Conservation (phyloP, 2,329 filamentous ascomycete genomes). For the Fusarium verrucosum region DNA sequence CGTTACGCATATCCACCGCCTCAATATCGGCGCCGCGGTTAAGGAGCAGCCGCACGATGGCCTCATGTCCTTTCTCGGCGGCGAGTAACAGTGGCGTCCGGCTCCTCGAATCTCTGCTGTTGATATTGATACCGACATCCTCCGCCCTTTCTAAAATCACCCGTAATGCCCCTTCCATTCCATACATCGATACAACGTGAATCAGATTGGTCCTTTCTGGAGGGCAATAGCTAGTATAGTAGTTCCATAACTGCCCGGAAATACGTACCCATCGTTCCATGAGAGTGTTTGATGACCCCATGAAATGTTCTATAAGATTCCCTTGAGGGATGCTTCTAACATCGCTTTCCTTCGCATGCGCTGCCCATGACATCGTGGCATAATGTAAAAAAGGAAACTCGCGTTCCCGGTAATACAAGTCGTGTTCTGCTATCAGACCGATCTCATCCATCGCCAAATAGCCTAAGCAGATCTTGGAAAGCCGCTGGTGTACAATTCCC, state of each 20-base stretch:
- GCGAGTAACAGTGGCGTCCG: too few species aligned
- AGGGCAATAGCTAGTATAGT: background rate
- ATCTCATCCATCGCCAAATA: background rate
- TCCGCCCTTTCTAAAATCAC: too few species aligned
- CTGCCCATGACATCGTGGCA: background rate
- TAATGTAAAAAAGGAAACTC: background rate
- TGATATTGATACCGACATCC: too few species aligned
- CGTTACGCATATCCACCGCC: too few species aligned
- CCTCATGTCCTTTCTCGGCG: too few species aligned
- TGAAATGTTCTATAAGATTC: background rate
- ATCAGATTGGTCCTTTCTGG: background rate
- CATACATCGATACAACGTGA: background rate
- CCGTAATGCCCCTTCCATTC: background rate
- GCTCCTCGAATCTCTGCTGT: too few species aligned
- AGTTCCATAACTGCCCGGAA: background rate
- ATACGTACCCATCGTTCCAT: background rate
- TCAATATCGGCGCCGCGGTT: too few species aligned
- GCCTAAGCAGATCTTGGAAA: background rate
- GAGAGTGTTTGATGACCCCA: background rate
- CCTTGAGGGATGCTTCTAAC: background rate
- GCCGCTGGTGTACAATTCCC: background rate
- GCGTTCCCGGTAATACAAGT: too few species aligned
- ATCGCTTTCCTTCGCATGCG: background rate
- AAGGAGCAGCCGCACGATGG: too few species aligned
- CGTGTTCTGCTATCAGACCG: background rate